A percentile compares a stretch with the other conserved stretches of the same genome.
Conservation (phyloP, 192 early-diverging fungal species). For the Backusella tuberculispora region DNA sequence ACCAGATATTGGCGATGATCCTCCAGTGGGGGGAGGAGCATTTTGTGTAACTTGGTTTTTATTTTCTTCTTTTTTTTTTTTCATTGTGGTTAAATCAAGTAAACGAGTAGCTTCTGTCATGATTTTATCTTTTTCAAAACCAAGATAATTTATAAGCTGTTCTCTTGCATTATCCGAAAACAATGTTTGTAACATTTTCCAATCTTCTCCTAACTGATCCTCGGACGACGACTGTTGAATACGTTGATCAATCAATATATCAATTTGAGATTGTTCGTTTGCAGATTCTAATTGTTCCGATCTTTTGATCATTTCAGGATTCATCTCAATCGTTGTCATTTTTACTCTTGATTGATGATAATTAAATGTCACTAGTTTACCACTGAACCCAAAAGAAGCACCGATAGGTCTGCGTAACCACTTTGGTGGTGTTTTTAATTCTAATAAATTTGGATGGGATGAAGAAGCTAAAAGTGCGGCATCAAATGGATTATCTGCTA, state of each 20-base stretch:
- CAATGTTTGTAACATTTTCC: background rate
- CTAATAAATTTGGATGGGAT: background rate
- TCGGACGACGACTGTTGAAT: background rate
- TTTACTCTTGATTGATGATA: conserved; percentile 35
- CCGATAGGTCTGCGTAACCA: conserved; percentile 89
- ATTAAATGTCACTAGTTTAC: conserved; percentile 81
- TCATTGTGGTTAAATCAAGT: background rate
- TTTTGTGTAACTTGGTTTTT: background rate
- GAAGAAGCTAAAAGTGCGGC: background rate
- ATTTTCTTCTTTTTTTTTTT: too few species aligned
- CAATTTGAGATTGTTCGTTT: background rate
- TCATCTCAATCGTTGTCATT: background rate
- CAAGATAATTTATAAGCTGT: background rate
- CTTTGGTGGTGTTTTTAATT: conserved; percentile 82
- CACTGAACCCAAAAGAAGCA: conserved; percentile 85
- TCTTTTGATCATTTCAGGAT: conserved; percentile 3
- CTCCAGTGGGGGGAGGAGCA: background rate
- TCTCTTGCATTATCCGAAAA: conserved; percentile 14
- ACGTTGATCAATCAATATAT: background rate
- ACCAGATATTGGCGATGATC: conserved; percentile 6
- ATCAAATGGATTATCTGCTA: background rate
- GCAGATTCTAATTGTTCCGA: conserved; percentile 5
- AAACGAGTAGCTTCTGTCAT: conserved; percentile 40
- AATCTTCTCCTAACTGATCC: background rate
- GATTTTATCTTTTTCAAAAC: conserved; percentile 32